These are phyloP conservation scores for Dothiorella sarmentorum DNA, from an alignment of 2,329 filamentous ascomycete genomes.

Conservation along the genomic window DNA sequence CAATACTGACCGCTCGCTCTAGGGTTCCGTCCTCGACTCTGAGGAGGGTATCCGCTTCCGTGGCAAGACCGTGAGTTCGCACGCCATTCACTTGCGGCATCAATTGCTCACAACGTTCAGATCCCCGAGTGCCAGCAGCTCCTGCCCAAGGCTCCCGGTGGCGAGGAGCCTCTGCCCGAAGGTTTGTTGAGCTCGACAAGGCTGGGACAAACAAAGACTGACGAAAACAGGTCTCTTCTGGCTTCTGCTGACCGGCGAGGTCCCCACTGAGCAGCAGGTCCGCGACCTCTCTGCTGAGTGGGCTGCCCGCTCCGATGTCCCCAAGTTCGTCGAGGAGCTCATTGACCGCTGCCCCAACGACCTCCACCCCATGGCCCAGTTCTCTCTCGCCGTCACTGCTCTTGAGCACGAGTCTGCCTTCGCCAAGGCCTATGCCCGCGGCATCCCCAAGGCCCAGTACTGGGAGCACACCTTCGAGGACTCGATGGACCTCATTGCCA, in stretches of 20 bases:
- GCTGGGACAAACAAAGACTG: slow-evolving; percentile 7
- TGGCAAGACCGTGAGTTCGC: slow-evolving; percentile 72
- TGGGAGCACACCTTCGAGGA: slow-evolving; percentile 99
- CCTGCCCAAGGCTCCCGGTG: slow-evolving; percentile 94
- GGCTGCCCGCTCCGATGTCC: slow-evolving; percentile 94
- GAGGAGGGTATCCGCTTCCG: slow-evolving; percentile 99
- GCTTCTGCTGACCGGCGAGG: slow-evolving; percentile 97
- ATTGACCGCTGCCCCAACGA: slow-evolving; percentile 99
- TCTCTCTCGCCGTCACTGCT: slow-evolving; percentile 94
- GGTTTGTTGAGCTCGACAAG: slow-evolving; percentile 47
- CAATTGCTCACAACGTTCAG: slow-evolving; percentile 37
- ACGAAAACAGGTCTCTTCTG: slow-evolving; percentile 80
- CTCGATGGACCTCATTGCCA: slow-evolving; percentile 99
- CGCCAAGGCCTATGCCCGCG: slow-evolving; percentile 97
- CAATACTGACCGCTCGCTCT: slow-evolving; percentile 19
- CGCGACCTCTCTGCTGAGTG: slow-evolving; percentile 97
- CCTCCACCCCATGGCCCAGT: slow-evolving; percentile 99
- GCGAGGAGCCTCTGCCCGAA: slow-evolving; percentile 95
- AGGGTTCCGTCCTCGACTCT: slow-evolving; percentile 90
- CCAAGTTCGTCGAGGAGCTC: slow-evolving; percentile 98
- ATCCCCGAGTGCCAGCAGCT: slow-evolving; percentile 98
- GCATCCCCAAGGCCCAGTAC: slow-evolving; percentile 99
- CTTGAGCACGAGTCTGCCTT: slow-evolving; percentile 98
- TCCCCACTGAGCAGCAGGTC: slow-evolving; percentile 96
- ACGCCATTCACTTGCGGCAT: not conserved